Evolutionary conservation across 208 protist genomes (phyloP).

Genomic region (Trypanosoma lewisi): DNA sequence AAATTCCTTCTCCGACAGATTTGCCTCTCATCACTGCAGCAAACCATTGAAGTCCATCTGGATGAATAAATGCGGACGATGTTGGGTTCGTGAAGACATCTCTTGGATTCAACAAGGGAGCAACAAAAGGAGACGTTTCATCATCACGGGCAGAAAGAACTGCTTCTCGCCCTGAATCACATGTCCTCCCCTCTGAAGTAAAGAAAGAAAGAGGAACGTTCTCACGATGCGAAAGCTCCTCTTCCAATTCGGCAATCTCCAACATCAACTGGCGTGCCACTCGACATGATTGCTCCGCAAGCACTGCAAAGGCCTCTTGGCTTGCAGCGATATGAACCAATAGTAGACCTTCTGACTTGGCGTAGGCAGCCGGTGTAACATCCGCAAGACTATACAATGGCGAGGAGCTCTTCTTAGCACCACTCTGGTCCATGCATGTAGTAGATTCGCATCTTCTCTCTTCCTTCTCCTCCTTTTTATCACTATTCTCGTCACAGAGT

Average conservation of each 20-base stretch:
- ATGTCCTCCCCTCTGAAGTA: not conserved
- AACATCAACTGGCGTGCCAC: conserved; percentile 14
- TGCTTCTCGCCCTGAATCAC: conserved; percentile 4
- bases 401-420: not conserved
- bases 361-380: conserved; percentile 1
- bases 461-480: not conserved
- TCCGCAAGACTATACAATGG: not conserved
- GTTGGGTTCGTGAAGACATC: no score
- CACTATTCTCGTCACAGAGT: not conserved
- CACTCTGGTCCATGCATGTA: no score
- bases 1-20: not conserved
- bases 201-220: conserved; percentile 22
- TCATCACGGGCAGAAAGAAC: not conserved
- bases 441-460: not conserved
- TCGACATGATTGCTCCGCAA: conserved; percentile 21
- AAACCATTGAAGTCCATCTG: conserved; percentile 30
- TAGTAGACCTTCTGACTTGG: conserved; percentile 19
- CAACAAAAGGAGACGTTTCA: not conserved
- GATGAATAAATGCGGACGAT: conserved; percentile 10
- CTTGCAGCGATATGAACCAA: conserved; percentile 24
- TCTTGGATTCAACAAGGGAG: not conserved
- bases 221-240: conserved; percentile 13
- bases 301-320: conserved; percentile 15
- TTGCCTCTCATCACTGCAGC: conserved; percentile 16
- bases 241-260: conserved; percentile 10